phyloP scores from a whole-genome alignment of 257 asterid genomes.

The Cinchona pubescens region DNA sequence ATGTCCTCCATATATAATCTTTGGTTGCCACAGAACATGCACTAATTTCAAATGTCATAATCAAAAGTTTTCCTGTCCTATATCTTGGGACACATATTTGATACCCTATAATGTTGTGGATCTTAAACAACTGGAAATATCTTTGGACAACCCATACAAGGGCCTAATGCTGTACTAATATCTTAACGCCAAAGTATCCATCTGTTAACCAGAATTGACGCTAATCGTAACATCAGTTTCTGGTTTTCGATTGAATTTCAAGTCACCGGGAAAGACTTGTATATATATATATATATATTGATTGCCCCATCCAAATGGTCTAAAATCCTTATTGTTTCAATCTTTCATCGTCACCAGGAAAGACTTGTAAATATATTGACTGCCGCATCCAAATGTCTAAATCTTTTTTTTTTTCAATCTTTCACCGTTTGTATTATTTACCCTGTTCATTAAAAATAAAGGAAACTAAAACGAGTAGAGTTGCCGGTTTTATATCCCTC shows the following conservation, averaged over 20 bases:
- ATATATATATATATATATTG: too few species aligned
- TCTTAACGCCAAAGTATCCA: too few species aligned
- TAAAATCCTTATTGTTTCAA: neutral
- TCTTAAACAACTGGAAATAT: neutral
- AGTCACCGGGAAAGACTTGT: neutral
- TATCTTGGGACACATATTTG: conserved; percentile 1
- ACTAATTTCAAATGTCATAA: neutral
- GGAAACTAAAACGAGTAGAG: neutral
- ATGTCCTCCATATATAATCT: neutral
- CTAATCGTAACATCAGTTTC: neutral
- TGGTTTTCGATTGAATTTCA: neutral
- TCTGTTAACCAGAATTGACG: neutral
- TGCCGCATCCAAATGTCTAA: neutral
- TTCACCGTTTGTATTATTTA: neutral
- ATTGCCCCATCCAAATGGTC: neutral
- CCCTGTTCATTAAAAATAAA: neutral
- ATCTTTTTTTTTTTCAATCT: neutral
- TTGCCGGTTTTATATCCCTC: neutral
- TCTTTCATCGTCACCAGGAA: neutral
- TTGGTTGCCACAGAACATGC: conserved; percentile 31
- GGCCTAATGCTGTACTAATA: too few species aligned
- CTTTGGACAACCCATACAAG: neutral
- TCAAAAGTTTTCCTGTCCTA: conserved; percentile 5
- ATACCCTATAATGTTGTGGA: neutral
- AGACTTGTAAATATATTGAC: neutral